A percentile compares a stretch with the other conserved stretches of the same genome.
These are phyloP conservation scores for Septoria linicola DNA, from an alignment of 2,329 filamentous ascomycete genomes.

Conservation along the genomic window DNA sequence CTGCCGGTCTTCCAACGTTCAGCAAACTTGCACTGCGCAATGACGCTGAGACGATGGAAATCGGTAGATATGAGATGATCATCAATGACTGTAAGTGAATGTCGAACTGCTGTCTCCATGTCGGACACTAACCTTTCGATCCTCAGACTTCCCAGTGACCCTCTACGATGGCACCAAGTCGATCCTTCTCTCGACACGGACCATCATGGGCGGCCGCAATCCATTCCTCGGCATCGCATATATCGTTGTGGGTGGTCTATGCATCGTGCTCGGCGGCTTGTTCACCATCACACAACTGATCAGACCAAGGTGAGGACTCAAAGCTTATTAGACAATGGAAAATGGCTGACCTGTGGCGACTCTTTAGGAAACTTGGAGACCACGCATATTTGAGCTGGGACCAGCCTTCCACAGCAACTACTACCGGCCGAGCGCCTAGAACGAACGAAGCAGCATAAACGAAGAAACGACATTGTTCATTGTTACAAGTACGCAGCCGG, in stretches of 20 bases:
- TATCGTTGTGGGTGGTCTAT: constrained; percentile 88
- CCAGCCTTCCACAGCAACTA: constrained; percentile 58
- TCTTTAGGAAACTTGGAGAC: constrained; percentile 83
- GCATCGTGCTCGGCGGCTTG: constrained; percentile 79
- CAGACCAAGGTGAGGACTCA: constrained; percentile 72
- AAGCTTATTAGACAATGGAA: not conserved
- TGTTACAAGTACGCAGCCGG: constrained; percentile 22
- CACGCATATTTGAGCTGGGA: constrained; percentile 99
- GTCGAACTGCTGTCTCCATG: constrained; percentile 15
- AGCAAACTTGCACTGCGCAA: constrained; percentile 90
- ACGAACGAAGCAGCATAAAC: constrained; percentile 34
- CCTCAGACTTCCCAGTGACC: constrained; percentile 73
- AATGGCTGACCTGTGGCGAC: constrained; percentile 2
- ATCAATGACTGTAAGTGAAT: constrained; percentile 74
- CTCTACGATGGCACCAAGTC: constrained; percentile 85
- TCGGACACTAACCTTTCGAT: constrained; percentile 17
- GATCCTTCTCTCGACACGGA: constrained; percentile 83
- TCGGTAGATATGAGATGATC: constrained; percentile 72
- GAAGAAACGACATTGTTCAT: constrained; percentile 21
- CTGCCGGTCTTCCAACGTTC: constrained; percentile 88
- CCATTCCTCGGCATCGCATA: constrained; percentile 96
- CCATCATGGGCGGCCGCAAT: constrained; percentile 92
- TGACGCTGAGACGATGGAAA: constrained; percentile 64
- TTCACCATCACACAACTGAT: constrained; percentile 91
- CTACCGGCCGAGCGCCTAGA: constrained; percentile 45